A percentile compares a stretch with the other conserved stretches of the same genome.
Evolutionary conservation across 2,329 filamentous ascomycete genomes (phyloP).

Genomic region (Acephala macrosclerotiorum): DNA sequence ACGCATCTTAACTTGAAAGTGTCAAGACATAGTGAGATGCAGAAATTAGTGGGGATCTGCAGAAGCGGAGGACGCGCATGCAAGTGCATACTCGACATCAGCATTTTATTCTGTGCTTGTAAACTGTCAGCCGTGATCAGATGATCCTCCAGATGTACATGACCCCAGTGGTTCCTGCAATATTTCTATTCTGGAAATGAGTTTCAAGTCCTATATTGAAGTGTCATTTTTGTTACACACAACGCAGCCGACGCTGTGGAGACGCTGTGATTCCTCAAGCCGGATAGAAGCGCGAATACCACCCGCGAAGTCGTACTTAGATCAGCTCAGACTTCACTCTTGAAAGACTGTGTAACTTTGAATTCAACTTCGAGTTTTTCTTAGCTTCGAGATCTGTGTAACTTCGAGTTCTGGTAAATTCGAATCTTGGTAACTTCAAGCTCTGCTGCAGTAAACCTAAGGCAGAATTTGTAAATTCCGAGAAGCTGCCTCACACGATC

Average conservation of each 20-base stretch:
- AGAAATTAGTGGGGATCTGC: background rate
- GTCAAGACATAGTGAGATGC: background rate
- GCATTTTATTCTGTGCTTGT: conserved; percentile 2
- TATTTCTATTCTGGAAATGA: no score
- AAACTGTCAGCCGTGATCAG: background rate
- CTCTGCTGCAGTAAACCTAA: background rate
- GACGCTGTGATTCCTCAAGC: no score
- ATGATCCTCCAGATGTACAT: no score
- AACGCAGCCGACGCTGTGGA: no score
- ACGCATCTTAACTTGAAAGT: background rate
- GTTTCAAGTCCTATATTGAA: no score
- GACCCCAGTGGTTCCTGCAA: no score
- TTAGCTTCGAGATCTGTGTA: no score
- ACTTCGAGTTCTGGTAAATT: no score
- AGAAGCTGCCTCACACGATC: background rate
- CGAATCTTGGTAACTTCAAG: background rate
- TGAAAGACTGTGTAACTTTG: no score
- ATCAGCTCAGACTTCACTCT: background rate
- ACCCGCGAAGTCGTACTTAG: background rate
- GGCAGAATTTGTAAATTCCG: background rate
- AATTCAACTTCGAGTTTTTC: no score
- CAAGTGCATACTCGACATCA: conserved; percentile 16
- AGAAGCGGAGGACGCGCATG: background rate
- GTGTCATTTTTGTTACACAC: no score
- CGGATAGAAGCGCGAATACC: no score